Evolutionary conservation across 148 eudicot species (phyloP).

Genomic region (Amaranthus palmeri): DNA sequence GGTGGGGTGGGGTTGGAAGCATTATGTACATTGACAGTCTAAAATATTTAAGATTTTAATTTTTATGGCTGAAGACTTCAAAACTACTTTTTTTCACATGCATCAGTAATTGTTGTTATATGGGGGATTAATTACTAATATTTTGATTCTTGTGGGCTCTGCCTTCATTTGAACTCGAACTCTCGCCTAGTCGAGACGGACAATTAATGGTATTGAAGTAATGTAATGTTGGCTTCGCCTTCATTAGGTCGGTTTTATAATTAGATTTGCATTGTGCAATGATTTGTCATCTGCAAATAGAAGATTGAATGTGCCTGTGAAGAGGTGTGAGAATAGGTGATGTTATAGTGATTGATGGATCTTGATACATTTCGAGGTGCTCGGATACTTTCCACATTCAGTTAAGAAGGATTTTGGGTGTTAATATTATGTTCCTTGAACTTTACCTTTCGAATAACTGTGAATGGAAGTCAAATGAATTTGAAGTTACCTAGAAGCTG

Average conservation of each 20-base stretch:
- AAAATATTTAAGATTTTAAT: no score
- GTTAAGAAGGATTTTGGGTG: background rate
- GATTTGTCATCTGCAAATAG: background rate
- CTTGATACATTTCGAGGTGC: background rate
- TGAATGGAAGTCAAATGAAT: constrained; percentile 2
- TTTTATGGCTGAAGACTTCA: no score
- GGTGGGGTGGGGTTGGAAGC: no score
- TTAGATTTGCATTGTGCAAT: background rate
- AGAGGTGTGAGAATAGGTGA: background rate
- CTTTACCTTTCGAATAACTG: no score
- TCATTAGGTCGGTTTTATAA: background rate
- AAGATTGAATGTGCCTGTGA: background rate
- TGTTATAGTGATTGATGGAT: background rate
- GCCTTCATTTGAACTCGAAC: background rate
- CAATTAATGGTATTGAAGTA: no score
- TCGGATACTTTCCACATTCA: background rate
- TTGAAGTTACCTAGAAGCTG: background rate
- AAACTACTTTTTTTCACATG: no score
- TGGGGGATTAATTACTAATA: background rate
- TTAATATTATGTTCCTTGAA: background rate
- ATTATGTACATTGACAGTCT: no score
- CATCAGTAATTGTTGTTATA: background rate
- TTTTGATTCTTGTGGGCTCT: background rate
- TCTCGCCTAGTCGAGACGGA: no score
- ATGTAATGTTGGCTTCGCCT: no score